Percentiles rank a stretch among this genome's conserved stretches.
phyloP scores from a whole-genome alignment of 176 grass and related monocot species.

The Rhipidocladum racemiflorum region DNA sequence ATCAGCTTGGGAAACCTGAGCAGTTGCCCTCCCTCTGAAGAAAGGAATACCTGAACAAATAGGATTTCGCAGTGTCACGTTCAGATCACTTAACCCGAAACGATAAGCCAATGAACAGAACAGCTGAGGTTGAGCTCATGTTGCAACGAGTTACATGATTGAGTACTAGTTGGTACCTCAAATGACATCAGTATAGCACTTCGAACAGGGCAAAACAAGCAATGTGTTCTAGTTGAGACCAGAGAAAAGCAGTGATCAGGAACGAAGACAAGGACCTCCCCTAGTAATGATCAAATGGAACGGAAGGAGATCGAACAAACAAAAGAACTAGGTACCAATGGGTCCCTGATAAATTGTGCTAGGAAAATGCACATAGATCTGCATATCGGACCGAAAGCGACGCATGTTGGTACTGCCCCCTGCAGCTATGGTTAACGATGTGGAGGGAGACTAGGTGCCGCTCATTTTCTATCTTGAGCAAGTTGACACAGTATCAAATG shows the following conservation, averaged over 20 bases:
- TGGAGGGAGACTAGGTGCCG: slow-evolving; percentile 40
- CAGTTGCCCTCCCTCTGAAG: slow-evolving; percentile 24
- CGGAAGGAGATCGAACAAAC: slow-evolving; percentile 33
- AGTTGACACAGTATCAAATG: slow-evolving; percentile 45
- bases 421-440: slow-evolving; percentile 47
- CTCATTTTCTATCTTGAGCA: slow-evolving; percentile 61
- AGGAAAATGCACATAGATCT: slow-evolving; percentile 48
- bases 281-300: slow-evolving; percentile 31
- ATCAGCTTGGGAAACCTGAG: slow-evolving; percentile 27
- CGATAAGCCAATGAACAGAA: neutral
- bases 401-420: slow-evolving; percentile 29
- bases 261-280: slow-evolving; percentile 20
- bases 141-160: slow-evolving; percentile 21
- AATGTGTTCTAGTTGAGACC: slow-evolving; percentile 47
- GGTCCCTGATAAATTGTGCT: slow-evolving; percentile 38
- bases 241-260: slow-evolving; percentile 40
- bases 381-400: slow-evolving; percentile 42
- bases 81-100: slow-evolving; percentile 9
- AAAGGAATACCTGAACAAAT: slow-evolving; percentile 33
- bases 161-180: slow-evolving; percentile 17
- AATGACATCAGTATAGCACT: slow-evolving; percentile 30
- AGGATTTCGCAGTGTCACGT: slow-evolving; percentile 7
- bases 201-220: slow-evolving; percentile 29
- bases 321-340: slow-evolving; percentile 54
- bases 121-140: neutral